Evolutionary conservation across 2,329 filamentous ascomycete species (phyloP).

Genomic region (Furcasterigmium sp.): DNA sequence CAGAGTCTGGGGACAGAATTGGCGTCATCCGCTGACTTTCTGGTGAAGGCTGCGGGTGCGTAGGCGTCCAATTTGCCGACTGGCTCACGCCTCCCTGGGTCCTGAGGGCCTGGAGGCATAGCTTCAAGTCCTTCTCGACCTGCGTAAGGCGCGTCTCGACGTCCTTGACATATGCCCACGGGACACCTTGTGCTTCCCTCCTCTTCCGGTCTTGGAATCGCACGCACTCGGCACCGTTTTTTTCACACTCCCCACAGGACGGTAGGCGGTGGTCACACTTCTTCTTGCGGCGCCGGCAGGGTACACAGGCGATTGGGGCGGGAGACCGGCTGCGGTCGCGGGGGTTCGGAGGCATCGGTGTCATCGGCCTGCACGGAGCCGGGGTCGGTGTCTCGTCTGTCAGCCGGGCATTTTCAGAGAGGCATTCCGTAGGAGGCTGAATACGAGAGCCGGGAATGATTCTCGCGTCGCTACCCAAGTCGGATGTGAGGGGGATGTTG

Average conservation of each 20-base stretch:
- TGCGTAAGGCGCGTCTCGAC: conserved; percentile 4
- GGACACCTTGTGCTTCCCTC: conserved; percentile 1
- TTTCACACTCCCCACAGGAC: conserved; percentile 3
- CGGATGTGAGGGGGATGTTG: no score
- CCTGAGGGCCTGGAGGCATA: background rate
- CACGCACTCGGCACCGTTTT: conserved; percentile 2
- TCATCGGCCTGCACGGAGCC: no score
- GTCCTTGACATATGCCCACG: conserved; percentile 6
- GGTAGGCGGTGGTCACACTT: conserved; percentile 6
- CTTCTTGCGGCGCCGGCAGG: conserved; percentile 4
- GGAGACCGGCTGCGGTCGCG: no score
- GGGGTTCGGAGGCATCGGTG: no score
- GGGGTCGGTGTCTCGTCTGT: no score
- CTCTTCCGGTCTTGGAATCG: conserved; percentile 4
- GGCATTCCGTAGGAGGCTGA: no score
- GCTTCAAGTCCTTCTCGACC: background rate
- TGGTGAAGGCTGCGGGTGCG: background rate
- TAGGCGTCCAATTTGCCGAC: background rate
- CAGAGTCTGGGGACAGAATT: background rate
- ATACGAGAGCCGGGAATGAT: no score
- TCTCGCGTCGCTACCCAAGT: no score
- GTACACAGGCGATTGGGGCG: conserved; percentile 2
- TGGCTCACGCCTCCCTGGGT: background rate
- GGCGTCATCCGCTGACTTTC: background rate
- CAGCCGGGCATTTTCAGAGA: no score